Evolutionary conservation across 352 stramenopile genomes (phyloP).

Genomic region (Globisporangium okanoganense): DNA sequence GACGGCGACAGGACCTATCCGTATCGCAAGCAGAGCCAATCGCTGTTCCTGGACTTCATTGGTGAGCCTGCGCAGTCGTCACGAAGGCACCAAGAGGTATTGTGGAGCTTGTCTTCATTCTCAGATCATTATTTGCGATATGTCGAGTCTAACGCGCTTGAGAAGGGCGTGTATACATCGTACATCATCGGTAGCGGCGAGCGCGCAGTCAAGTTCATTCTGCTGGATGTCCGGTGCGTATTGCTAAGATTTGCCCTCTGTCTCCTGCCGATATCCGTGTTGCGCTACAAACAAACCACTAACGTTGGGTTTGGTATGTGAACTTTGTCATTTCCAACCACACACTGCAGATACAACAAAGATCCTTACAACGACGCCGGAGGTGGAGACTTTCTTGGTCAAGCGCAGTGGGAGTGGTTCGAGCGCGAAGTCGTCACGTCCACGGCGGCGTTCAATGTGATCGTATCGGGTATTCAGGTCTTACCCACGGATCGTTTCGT

Average conservation of each 20-base stretch:
- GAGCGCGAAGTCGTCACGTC: constrained; percentile 74
- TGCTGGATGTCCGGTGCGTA: constrained; percentile 69
- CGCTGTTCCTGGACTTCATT: constrained; percentile 83
- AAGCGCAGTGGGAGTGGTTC: constrained; percentile 80
- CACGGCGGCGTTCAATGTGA: constrained; percentile 88
- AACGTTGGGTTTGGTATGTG: not conserved
- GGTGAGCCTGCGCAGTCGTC: constrained; percentile 61
- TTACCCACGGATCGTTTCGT: constrained; percentile 73
- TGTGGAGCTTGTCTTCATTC: not conserved
- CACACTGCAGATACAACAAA: constrained; percentile 55
- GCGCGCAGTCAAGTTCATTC: constrained; percentile 74
- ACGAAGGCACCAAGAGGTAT: constrained; percentile 64
- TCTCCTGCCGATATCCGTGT: not conserved
- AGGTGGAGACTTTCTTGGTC: constrained; percentile 69
- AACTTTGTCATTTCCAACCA: not conserved
- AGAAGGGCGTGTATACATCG: constrained; percentile 74
- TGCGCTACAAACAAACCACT: not conserved
- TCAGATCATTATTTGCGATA: not conserved
- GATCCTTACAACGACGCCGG: constrained; percentile 52
- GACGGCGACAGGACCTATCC: constrained; percentile 72
- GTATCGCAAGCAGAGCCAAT: constrained; percentile 68
- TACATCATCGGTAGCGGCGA: constrained; percentile 59
- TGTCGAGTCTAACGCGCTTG: not conserved
- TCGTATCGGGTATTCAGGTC: constrained; percentile 91
- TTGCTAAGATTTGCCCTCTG: not conserved